A percentile compares a stretch with the other conserved stretches of the same genome.
Evolutionary conservation across 2,329 filamentous ascomycete species (phyloP).

Genomic region (Neurospora sp.): DNA sequence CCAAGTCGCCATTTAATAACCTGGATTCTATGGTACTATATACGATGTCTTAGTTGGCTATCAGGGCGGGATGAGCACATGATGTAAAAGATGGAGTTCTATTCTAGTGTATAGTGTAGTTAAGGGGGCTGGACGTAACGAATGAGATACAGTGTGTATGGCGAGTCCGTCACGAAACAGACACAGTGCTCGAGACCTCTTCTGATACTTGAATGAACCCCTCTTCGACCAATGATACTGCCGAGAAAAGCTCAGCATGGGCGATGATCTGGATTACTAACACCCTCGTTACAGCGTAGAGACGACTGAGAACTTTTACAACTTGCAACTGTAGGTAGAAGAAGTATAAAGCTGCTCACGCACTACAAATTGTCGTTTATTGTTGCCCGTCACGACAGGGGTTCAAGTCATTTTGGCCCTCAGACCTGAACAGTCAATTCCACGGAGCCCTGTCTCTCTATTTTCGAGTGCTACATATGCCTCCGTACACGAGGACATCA

Average conservation of each 20-base stretch:
- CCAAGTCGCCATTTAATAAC: background rate
- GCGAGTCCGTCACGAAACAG: background rate
- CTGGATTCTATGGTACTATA: background rate
- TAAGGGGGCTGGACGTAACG: background rate
- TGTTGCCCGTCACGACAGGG: background rate
- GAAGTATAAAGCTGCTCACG: background rate
- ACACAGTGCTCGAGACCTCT: background rate
- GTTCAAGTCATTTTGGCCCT: background rate
- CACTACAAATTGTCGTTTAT: background rate
- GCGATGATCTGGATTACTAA: background rate
- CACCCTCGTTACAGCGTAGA: background rate
- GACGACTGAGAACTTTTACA: background rate
- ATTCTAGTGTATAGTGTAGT: background rate
- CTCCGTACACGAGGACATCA: background rate
- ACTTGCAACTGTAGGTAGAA: background rate
- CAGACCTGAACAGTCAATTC: background rate
- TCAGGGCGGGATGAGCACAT: background rate
- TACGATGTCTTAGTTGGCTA: background rate
- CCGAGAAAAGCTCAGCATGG: background rate
- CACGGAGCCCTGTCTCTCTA: background rate
- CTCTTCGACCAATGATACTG: background rate
- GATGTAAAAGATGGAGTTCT: background rate
- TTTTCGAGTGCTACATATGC: background rate
- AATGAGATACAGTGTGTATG: background rate
- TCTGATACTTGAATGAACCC: background rate